Evolutionary conservation across 768 basidiomycete species (phyloP), one percentile per base, ranked within the genome.

Genomic region (Dentipellis fragilis): DNA sequence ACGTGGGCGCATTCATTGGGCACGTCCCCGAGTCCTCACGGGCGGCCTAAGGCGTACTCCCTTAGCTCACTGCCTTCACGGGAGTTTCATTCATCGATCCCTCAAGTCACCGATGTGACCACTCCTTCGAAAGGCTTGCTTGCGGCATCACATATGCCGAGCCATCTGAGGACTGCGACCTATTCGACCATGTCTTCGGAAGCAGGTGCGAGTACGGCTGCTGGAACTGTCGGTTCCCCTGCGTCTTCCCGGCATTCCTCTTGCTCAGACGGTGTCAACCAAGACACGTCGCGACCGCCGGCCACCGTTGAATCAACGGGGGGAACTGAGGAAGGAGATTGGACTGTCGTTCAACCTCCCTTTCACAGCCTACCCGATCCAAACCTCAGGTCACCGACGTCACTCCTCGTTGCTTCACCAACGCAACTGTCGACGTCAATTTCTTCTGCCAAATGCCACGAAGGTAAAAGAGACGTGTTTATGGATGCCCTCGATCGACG

Each of bases 1-100:
- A 87, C 87, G 21, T 90, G 89, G 88, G 85, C 87, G 16, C 88
- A 90, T 51, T 23, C 48, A n/a, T 38, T 16, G 19, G n/a, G 1
- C 42, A 16, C 42, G 8, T 16, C 8, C 16, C 42, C 14, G 42
- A 6, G 14, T 45, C 14, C 19, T 45, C 16, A 45, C 42, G 16
- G n/a, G 9, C 42, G 42, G n/a, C 19, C 42, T 9, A 45, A 19
- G n/a, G n/a, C 42, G n/a, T 19, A 45, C 10, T 45, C 42, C 14
- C 14, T 45, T 19, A 17, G 16, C 19, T 45, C 42, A 17, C n/a
- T 19, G 42, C 42, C n/a, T 12, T 6, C 17, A 9, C 29, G 29
- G 29, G 29, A 29, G 3, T 29, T 29, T 29, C 29, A 29, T 29
- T 3, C 29, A 3, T 29, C 29, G 29, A 29, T 29, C 6, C 6